Percentiles rank a stretch among this genome's conserved stretches.
Conservation (phyloP, 78 protist genomes). For the Dictyostelium brefeldianum region DNA sequence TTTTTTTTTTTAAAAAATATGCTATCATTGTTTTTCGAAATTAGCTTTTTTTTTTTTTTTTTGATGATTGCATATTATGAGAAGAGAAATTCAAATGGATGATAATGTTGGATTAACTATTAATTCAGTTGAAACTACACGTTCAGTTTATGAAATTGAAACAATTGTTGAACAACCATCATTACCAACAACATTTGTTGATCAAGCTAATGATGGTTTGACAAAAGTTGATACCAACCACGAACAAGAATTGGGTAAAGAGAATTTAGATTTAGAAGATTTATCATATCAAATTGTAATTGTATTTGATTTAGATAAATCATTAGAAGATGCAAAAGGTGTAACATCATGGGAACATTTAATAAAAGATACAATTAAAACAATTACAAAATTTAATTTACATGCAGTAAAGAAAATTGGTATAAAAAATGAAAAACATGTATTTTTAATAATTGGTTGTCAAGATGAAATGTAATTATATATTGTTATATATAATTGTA, state of each 20-base stretch:
- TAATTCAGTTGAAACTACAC: no score
- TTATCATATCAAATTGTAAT: background rate
- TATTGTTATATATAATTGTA: background rate
- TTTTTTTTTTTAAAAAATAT: no score
- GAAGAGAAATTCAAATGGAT: no score
- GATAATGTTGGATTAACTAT: no score
- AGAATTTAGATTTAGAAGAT: constrained; percentile 3
- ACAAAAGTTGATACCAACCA: background rate
- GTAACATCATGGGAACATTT: constrained; percentile 6
- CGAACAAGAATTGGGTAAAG: background rate
- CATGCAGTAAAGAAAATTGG: background rate
- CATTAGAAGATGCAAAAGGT: background rate
- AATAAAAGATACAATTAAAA: background rate
- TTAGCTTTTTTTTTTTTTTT: no score
- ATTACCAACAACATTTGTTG: no score
- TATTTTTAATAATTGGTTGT: background rate
- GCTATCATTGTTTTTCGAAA: no score
- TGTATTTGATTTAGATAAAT: background rate
- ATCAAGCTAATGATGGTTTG: no score
- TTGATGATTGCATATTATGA: no score
- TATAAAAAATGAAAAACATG: background rate
- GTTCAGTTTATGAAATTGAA: no score
- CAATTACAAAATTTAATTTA: background rate
- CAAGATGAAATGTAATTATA: background rate
- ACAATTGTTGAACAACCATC: no score